phyloP scores from a whole-genome alignment of 75 land plant species.

The Picea sitchensis region DNA sequence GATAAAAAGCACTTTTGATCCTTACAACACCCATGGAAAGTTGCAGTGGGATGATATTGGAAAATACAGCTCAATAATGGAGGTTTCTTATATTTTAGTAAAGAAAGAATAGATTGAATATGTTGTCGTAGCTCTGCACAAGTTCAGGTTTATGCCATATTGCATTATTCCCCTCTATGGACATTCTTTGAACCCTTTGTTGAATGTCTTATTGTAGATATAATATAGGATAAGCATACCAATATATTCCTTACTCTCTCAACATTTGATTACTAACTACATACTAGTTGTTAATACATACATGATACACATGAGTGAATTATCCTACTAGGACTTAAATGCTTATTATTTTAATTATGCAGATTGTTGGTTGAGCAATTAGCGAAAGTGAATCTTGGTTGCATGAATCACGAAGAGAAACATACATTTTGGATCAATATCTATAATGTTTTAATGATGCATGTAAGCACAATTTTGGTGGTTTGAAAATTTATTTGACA shows the following conservation, averaged over 20 bases:
- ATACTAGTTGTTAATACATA: not conserved
- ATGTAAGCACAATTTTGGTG: slow-evolving; percentile 41
- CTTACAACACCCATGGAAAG: slow-evolving; percentile 63
- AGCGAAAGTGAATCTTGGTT: slow-evolving; percentile 63
- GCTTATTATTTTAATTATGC: slow-evolving; percentile 3
- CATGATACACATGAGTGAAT: not conserved
- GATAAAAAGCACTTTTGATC: slow-evolving; percentile 47
- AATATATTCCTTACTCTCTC: not conserved
- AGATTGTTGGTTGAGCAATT: slow-evolving; percentile 81
- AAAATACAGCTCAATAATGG: slow-evolving; percentile 50
- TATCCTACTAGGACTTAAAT: not conserved
- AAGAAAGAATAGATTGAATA: slow-evolving; percentile 80
- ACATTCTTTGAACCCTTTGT: slow-evolving; percentile 4
- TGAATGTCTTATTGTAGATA: not conserved
- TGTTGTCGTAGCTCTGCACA: slow-evolving; percentile 65
- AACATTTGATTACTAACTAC: not conserved
- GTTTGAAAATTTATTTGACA: not conserved
- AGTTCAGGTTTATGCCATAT: slow-evolving; percentile 48
- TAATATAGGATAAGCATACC: too few relatives aligned
- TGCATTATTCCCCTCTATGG: not conserved
- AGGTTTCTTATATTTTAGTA: slow-evolving; percentile 84
- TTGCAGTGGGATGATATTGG: slow-evolving; percentile 80
- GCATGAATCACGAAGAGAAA: slow-evolving; percentile 52
- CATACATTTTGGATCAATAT: slow-evolving; percentile 92
- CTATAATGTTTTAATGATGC: slow-evolving; percentile 90